Conservation (phyloP, 2,329 filamentous ascomycete genomes). For the Xenoacremonium recifei region DNA sequence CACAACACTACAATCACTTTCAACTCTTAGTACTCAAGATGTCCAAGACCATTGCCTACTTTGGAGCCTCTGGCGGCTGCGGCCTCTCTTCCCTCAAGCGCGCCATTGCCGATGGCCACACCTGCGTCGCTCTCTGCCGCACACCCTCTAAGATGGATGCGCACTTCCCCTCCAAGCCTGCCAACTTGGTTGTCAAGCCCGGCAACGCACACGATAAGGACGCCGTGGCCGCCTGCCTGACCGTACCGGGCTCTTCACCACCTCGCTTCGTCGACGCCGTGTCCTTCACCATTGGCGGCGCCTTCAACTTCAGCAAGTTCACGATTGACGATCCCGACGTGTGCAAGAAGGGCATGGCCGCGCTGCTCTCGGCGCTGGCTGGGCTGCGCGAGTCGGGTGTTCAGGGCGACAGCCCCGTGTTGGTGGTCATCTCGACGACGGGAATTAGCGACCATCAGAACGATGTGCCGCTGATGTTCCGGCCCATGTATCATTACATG, state of each 20-base stretch:
- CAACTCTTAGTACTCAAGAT: slow-evolving; percentile 6
- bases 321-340: slow-evolving; percentile 38
- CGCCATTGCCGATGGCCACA: slow-evolving; percentile 35
- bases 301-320: slow-evolving; percentile 22
- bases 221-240: slow-evolving; percentile 33
- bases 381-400: slow-evolving; percentile 19
- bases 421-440: slow-evolving; percentile 37
- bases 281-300: slow-evolving; percentile 38
- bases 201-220: slow-evolving; percentile 37
- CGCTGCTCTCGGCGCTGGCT: slow-evolving; percentile 33
- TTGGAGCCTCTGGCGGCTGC: slow-evolving; percentile 43
- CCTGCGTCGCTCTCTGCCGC: slow-evolving; percentile 40
- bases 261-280: slow-evolving; percentile 36
- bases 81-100: slow-evolving; percentile 37
- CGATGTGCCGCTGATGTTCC: slow-evolving; percentile 37
- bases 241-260: slow-evolving; percentile 18
- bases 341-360: slow-evolving; percentile 36
- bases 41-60: slow-evolving; percentile 29
- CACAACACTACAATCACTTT: not conserved
- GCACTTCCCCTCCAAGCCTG: slow-evolving; percentile 26
- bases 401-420: slow-evolving; percentile 32
- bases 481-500: slow-evolving; percentile 42
- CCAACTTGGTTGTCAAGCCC: slow-evolving; percentile 35
- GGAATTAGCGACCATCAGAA: slow-evolving; percentile 33
- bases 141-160: slow-evolving; percentile 38